phyloP scores from a whole-genome alignment of 2,329 filamentous ascomycete genomes.

The Huntiella savannae region DNA sequence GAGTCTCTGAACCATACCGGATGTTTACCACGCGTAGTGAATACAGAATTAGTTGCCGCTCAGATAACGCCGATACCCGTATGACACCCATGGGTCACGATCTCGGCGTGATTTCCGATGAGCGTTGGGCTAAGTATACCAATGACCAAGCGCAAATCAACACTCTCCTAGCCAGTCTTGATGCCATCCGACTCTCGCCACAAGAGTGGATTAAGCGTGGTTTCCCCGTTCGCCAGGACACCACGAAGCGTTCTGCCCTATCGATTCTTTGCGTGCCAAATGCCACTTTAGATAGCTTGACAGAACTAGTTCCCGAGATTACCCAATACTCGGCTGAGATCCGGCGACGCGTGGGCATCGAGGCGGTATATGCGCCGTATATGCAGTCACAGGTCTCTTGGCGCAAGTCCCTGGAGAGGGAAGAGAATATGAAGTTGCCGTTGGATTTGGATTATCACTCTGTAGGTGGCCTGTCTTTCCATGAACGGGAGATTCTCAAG shows the following conservation, averaged over 20 bases:
- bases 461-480: conserved; percentile 57
- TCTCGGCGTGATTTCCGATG: conserved; percentile 61
- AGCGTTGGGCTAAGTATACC: conserved; percentile 53
- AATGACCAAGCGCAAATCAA: conserved; percentile 48
- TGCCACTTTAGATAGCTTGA: conserved; percentile 38
- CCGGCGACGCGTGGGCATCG: conserved; percentile 53
- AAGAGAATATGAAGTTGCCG: conserved; percentile 59
- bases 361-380: conserved; percentile 75
- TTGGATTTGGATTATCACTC: conserved; percentile 54
- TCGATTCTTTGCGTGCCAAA: conserved; percentile 57
- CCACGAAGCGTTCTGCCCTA: conserved; percentile 49
- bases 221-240: conserved; percentile 48
- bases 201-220: conserved; percentile 50
- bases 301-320: conserved; percentile 36
- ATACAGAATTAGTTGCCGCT: conserved; percentile 78
- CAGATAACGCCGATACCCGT: conserved; percentile 83
- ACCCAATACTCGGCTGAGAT: conserved; percentile 36
- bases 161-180: conserved; percentile 43
- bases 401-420: conserved; percentile 48
- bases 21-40: conserved; percentile 97
- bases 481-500: conserved; percentile 55
- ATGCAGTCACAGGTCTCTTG: conserved; percentile 51
- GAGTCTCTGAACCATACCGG: conserved; percentile 87
- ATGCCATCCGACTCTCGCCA: conserved; percentile 36
- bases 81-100: conserved; percentile 60